Base-by-base conservation (phyloP, 2,329 filamentous ascomycete species). In the Coniochaeta sp. region DNA sequence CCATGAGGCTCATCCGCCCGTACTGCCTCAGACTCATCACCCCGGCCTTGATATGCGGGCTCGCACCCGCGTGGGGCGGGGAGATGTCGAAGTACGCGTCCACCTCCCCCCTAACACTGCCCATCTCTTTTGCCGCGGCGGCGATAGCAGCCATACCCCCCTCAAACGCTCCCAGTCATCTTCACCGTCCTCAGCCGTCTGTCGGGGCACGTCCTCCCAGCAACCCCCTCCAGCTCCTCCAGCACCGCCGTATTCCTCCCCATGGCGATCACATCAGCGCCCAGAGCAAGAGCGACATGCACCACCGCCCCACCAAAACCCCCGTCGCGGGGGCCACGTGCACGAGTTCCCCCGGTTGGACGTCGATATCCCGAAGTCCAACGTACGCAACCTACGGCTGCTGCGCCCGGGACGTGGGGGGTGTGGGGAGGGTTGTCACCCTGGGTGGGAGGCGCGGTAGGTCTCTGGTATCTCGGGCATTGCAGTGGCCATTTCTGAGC, bases 301-400 rank as follows among this genome's bases (percentile, higher is more conserved):
- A 79, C 77, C 0, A 67, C 76, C 0, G 71, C 72, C 5, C 76
- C 71, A 0, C 76, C 72, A 56, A 73, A 81, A 0, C 58, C 0
- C 78, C 78, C 0, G 76, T 79, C 0, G 77, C 77, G 0, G 78
- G 77, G 12, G 63, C 64, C 0, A 81, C 60, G 32, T 81, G 62
- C 22, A 81, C 63, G 0, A 69, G 76, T 54, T 80, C 72, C 3
- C 77, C 76, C 0, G 72, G 59, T 48, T 69, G 61, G 13, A 79
- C 52, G 6, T 64, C 61, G 40, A 76, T 64, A 22, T 69, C 68
- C 1, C 63, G 55, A 3, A 79, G 57, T 0, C 74, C 75, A 6
- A 75, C 76, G 50, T 69, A 75, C 0, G 71, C 65, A 1, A 79
- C 71, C 69, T 51, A 74, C 61, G 52, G 64, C 62, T 32, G 56